Evolutionary conservation across 2,329 filamentous ascomycete species (phyloP).

Genomic region (Penicillium frequentans): DNA sequence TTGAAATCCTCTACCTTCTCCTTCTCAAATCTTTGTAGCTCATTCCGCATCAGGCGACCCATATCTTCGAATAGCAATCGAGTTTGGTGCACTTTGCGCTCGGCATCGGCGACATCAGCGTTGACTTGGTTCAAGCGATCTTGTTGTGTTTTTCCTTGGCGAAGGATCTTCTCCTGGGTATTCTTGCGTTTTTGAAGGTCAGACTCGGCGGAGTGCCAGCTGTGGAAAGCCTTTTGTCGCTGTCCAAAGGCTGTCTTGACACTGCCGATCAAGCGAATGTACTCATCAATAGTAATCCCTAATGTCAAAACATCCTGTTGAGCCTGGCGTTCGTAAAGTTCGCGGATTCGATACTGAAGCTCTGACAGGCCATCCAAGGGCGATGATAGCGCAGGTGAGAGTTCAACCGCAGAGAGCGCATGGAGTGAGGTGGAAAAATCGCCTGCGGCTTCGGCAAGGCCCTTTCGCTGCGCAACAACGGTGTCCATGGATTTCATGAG

Average conservation of each 20-base stretch:
- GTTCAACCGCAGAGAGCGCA: conserved; percentile 85
- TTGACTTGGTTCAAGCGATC: conserved; percentile 89
- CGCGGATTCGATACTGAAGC: conserved; percentile 87
- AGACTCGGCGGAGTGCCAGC: conserved; percentile 87
- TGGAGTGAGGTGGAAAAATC: conserved; percentile 95
- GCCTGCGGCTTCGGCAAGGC: conserved; percentile 85
- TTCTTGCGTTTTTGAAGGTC: conserved; percentile 87
- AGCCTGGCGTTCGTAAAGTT: conserved; percentile 94
- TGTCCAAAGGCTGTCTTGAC: conserved; percentile 92
- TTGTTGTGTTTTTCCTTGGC: conserved; percentile 93
- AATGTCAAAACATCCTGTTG: conserved; percentile 96
- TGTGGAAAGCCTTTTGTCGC: conserved; percentile 92
- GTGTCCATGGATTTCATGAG: conserved; percentile 91
- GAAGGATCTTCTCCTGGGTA: conserved; percentile 89
- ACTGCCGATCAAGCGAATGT: conserved; percentile 91
- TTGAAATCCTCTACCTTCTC: conserved; percentile 99
- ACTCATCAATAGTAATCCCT: conserved; percentile 97
- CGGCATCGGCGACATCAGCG: conserved; percentile 91
- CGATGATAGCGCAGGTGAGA: conserved; percentile 82
- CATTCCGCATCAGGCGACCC: conserved; percentile 85
- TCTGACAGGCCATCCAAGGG: conserved; percentile 91
- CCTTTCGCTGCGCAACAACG: conserved; percentile 88
- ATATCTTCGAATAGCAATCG: conserved; percentile 93
- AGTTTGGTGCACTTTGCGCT: conserved; percentile 88
- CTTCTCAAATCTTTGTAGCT: conserved; percentile 89